Evolutionary conservation across 148 eudicot genomes (phyloP).

Genomic region (Tetragonia tetragonoides): DNA sequence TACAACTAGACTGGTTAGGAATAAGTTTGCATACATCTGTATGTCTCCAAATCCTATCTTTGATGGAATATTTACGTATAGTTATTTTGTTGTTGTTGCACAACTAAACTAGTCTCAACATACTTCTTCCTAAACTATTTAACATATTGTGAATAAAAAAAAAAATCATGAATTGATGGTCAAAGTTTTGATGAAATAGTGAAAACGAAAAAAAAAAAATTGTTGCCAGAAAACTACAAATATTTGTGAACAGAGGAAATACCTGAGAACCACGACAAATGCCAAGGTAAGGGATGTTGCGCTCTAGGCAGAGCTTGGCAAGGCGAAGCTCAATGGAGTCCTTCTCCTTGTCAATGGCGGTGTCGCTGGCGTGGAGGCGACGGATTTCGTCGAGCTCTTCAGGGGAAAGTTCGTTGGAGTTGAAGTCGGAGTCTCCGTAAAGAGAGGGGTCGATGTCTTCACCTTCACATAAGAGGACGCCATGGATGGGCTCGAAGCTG

Average conservation of each 20-base stretch:
- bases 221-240: too few relatives aligned
- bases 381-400: slow-evolving; percentile 68
- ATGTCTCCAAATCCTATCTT: too few relatives aligned
- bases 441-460: slow-evolving; percentile 83
- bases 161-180: too few relatives aligned
- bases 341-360: slow-evolving; percentile 76
- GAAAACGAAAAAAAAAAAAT: too few relatives aligned
- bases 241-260: not conserved
- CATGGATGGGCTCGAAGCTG: slow-evolving; percentile 89
- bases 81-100: too few relatives aligned
- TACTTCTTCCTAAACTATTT: too few relatives aligned
- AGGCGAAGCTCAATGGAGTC: slow-evolving; percentile 71
- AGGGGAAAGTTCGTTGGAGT: slow-evolving; percentile 29
- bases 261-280: slow-evolving; percentile 89
- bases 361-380: slow-evolving; percentile 61
- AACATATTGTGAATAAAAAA: too few relatives aligned
- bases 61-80: too few relatives aligned
- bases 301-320: slow-evolving; percentile 71
- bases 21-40: too few relatives aligned
- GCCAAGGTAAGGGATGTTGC: slow-evolving; percentile 83
- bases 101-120: too few relatives aligned
- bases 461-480: slow-evolving; percentile 86
- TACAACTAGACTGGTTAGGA: too few relatives aligned
- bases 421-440: slow-evolving; percentile 36
- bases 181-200: too few relatives aligned